These are phyloP conservation scores for Steccherinum ochraceum DNA, from an alignment of 768 basidiomycete species.

Conservation along the genomic window DNA sequence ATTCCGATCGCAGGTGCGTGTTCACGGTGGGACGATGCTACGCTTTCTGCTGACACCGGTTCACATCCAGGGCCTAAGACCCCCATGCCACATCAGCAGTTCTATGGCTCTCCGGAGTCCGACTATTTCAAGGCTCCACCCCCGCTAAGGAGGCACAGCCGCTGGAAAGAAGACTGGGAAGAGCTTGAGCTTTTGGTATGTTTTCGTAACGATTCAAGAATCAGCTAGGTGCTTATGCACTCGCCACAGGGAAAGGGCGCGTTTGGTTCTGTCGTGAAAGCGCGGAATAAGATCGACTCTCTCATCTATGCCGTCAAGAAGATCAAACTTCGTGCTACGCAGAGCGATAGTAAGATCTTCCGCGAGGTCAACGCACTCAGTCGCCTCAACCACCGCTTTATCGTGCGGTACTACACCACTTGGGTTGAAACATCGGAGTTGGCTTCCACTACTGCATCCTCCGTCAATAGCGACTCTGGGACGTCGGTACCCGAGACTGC, in stretches of 20 bases:
- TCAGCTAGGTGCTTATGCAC: conserved; percentile 1
- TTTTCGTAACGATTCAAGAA: neutral
- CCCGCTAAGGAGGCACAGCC: conserved; percentile 37
- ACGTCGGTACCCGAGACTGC: conserved; percentile 45
- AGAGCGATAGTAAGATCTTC: conserved; percentile 83
- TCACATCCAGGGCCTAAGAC: conserved; percentile 36
- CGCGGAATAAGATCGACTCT: conserved; percentile 80
- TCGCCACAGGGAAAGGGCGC: conserved; percentile 70
- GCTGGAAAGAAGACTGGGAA: conserved; percentile 94
- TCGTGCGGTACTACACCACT: conserved; percentile 88
- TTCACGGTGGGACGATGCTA: neutral
- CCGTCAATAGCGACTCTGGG: conserved; percentile 31
- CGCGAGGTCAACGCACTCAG: conserved; percentile 89
- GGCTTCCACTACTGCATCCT: conserved; percentile 38
- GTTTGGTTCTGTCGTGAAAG: conserved; percentile 94
- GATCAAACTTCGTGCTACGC: conserved; percentile 68
- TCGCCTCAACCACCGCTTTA: conserved; percentile 78
- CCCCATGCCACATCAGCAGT: conserved; percentile 36
- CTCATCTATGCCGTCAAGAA: conserved; percentile 92
- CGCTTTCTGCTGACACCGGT: neutral
- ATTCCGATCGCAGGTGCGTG: conserved; percentile 23
- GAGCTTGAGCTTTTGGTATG: conserved; percentile 77
- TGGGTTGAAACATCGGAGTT: conserved; percentile 76
- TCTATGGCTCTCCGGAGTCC: conserved; percentile 54
- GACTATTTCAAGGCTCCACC: conserved; percentile 51